Evolutionary conservation across 2,329 filamentous ascomycete genomes (phyloP).

Genomic region (Fonsecaea monophora): DNA sequence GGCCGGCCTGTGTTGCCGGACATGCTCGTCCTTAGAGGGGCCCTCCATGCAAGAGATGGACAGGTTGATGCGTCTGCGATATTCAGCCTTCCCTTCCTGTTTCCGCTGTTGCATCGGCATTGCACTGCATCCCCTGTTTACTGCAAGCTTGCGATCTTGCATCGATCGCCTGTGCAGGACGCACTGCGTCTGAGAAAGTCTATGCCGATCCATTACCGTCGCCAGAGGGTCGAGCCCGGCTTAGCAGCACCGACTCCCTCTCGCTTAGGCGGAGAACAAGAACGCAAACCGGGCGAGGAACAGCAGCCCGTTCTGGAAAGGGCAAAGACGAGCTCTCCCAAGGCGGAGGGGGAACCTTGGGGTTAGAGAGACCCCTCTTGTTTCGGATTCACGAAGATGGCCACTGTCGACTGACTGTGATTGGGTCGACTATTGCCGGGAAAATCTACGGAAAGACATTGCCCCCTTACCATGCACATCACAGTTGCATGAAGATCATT

Average conservation of each 20-base stretch:
- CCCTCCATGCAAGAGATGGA: background rate
- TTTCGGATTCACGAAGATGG: slow-evolving; percentile 25
- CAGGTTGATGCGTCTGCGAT: slow-evolving; percentile 18
- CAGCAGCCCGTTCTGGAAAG: slow-evolving; percentile 22
- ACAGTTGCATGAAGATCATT: slow-evolving; percentile 28
- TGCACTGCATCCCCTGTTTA: slow-evolving; percentile 31
- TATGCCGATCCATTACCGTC: slow-evolving; percentile 8
- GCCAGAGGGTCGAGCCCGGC: background rate
- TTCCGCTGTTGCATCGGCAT: slow-evolving; percentile 28
- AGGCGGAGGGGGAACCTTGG: slow-evolving; percentile 17
- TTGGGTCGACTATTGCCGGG: slow-evolving; percentile 26
- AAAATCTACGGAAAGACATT: slow-evolving; percentile 22
- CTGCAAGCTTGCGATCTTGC: slow-evolving; percentile 35
- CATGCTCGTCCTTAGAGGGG: background rate
- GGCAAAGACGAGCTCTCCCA: slow-evolving; percentile 11
- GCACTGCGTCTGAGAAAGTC: slow-evolving; percentile 22
- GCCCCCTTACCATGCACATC: slow-evolving; percentile 34
- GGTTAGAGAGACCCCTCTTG: slow-evolving; percentile 13
- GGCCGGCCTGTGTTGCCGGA: background rate
- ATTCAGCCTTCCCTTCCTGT: slow-evolving; percentile 26
- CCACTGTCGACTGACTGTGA: slow-evolving; percentile 21
- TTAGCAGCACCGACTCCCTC: slow-evolving; percentile 12
- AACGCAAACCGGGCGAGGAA: background rate
- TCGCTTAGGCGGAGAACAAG: slow-evolving; percentile 17
- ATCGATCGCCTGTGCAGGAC: slow-evolving; percentile 35